Base-by-base conservation (phyloP, 176 grass and related monocot species). In the Aegilops speltoides region DNA sequence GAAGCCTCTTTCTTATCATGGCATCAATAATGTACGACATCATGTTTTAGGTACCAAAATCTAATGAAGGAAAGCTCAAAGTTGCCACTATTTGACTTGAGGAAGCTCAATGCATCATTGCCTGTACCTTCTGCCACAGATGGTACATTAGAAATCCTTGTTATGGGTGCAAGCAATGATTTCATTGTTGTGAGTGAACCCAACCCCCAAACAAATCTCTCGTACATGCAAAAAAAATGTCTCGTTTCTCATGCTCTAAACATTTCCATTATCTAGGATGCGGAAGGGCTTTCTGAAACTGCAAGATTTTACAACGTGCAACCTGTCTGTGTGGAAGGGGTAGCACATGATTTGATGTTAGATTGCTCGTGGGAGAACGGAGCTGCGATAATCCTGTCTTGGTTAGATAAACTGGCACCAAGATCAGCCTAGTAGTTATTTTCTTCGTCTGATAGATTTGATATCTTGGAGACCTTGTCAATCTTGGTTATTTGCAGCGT, bases 311-410 rank as follows among this genome's bases (percentile, higher is more conserved):
- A 95, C 13, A 68, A 79, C 57, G 90, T 98, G 56, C 56, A 88
- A 31, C 78, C 96, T 67, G 60, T 92, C 25, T 91, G 81, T 57
- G 90, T 95, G 78, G 68, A 89, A 87, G 91, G 84, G 38, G 84
- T 98, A 79, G 96, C 96, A 23, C 93, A 98, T 76, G 96, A 98
- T 82, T 89, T 98, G 81, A 98, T 98, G 96, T 34, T 95, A 86
- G 96, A 98, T 88, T 86, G 83, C 88, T 90, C 72, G 0, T 94
- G 93, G 96, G 86, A 92, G 50, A 94, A 98, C 84, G 96, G 96
- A 76, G 96, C 91, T 73, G 86, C 89, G 69, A 83, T 88, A 67
- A 84, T 98, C 68, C 77, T 95, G 66, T 82, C 79, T 2, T 98
- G 96, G 93, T 84, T 95, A 79, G 85, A 84, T 87, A 83, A 89